Percentiles rank a stretch among this genome's conserved stretches.
Conservation (phyloP, 106 monocot genomes). For the Chionographis japonica region DNA sequence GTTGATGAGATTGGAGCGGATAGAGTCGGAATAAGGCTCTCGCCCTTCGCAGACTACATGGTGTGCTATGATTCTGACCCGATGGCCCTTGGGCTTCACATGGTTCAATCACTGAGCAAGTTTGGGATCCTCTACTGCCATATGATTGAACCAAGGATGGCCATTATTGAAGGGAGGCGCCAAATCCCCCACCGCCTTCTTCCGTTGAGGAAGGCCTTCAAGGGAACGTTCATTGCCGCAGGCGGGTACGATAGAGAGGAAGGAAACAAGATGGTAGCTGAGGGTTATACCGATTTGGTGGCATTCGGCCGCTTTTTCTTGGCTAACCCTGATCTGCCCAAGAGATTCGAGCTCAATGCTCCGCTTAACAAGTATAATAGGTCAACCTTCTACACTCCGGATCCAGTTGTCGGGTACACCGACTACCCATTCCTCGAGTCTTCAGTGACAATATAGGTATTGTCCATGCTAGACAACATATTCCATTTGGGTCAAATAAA, state of each 20-base stretch:
- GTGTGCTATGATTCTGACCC: conserved; percentile 45
- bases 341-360: conserved; percentile 33
- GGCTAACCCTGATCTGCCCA: conserved; percentile 40
- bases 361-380: conserved; percentile 37
- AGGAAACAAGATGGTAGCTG: conserved; percentile 25
- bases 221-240: conserved; percentile 26
- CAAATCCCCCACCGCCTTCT: conserved; percentile 14
- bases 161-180: conserved; percentile 1
- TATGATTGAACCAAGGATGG: conserved; percentile 32
- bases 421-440: conserved; percentile 41
- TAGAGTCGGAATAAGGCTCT: conserved; percentile 56
- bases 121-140: conserved; percentile 26
- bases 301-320: conserved; percentile 32
- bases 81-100: conserved; percentile 28
- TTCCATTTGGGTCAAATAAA: too few species aligned
- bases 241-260: conserved; percentile 44
- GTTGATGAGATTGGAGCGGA: conserved; percentile 44
- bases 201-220: conserved; percentile 36
- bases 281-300: conserved; percentile 31
- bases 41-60: conserved; percentile 37
- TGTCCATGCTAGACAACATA: too few species aligned
- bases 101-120: conserved; percentile 27
- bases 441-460: too few species aligned
- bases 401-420: conserved; percentile 37
- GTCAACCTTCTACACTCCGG: conserved; percentile 26